These are phyloP conservation scores for Diddensiella santjacobensis DNA, from an alignment of 805 yeast genomes.

Conservation along the genomic window DNA sequence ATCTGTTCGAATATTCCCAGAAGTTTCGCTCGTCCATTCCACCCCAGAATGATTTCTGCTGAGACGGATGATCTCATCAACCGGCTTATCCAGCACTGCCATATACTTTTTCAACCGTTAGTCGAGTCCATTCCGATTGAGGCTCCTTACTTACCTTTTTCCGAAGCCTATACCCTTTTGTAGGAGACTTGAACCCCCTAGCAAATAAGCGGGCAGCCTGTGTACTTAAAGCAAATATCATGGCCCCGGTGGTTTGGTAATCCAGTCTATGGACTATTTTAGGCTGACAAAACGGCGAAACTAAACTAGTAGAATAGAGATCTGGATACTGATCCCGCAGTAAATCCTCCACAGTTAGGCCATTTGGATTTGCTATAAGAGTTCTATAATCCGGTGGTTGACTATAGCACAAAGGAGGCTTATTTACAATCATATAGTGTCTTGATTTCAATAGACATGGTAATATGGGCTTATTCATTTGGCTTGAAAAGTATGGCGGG, in stretches of 20 bases:
- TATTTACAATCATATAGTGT: constrained; percentile 21
- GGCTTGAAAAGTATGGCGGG: no score
- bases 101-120: constrained; percentile 10
- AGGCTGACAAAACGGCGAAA: constrained; percentile 18
- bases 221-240: constrained; percentile 19
- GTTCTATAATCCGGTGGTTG: constrained; percentile 13
- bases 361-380: not conserved
- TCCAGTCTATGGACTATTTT: constrained; percentile 22
- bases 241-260: constrained; percentile 20
- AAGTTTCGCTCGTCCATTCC: constrained; percentile 2
- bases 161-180: constrained; percentile 10
- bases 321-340: constrained; percentile 12
- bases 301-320: constrained; percentile 2
- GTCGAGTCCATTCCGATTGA: no score
- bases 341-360: constrained; percentile 11
- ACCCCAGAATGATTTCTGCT: not conserved
- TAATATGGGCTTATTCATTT: not conserved
- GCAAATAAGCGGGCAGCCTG: constrained; percentile 16
- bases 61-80: not conserved
- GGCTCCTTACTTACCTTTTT: constrained; percentile 14
- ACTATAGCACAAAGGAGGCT: constrained; percentile 20
- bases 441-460: constrained; percentile 5
- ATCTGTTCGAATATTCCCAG: constrained; percentile 10
- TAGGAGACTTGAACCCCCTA: constrained; percentile 13
- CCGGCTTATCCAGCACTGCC: constrained; percentile 10